Evolutionary conservation across 352 stramenopile species (phyloP), one percentile per base, ranked within the genome.

Genomic region (Elongisporangium senticosum): DNA sequence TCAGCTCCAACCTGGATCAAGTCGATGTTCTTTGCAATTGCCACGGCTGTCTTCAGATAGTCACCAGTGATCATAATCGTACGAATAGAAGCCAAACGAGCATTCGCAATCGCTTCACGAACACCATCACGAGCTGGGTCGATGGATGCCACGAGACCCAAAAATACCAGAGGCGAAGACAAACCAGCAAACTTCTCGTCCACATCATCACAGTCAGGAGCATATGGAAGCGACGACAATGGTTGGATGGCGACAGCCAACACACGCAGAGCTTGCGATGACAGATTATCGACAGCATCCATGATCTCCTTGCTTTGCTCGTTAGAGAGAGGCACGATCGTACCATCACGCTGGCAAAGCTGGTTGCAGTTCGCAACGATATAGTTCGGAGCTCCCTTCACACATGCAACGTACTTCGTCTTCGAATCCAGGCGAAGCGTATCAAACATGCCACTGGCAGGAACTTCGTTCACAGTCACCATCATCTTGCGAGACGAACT

Each of bases 401-500:
- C 72, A 40, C 65, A 80, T 11, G 69, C 82, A 14, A 89, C 67
- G 24, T 75, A 75, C 14, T 68, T 78, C 2, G 69, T 71, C 26
- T 77, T 76, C 3, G 56, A n/a, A 0, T 64, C 63, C 5, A 89
- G 55, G 19, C 49, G 22, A 2, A 91, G 48, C 3, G 55, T 65
- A 47, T 76, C 77, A 21, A 86, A 78, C 69, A 73, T 75, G 2
- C 62, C 64, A 1, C 49, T 64, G 26, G n/a, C 22, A 8, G 77
- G 75, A 4, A 90, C 47, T 0, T 66, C 61, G 51, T 89, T 83
- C n/a, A 90, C 73, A 3, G 81, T 90, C 47, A 90, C 69, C 96
- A 99, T 99, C 64, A 87, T 89, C 71, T 99, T 99, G 22, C 89
- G 80, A 7, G 97, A 91, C 14, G 92, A 98, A 22, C 74, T 96